Base-by-base conservation (phyloP, 2,329 filamentous ascomycete species). In the Alternaria gansuensis region DNA sequence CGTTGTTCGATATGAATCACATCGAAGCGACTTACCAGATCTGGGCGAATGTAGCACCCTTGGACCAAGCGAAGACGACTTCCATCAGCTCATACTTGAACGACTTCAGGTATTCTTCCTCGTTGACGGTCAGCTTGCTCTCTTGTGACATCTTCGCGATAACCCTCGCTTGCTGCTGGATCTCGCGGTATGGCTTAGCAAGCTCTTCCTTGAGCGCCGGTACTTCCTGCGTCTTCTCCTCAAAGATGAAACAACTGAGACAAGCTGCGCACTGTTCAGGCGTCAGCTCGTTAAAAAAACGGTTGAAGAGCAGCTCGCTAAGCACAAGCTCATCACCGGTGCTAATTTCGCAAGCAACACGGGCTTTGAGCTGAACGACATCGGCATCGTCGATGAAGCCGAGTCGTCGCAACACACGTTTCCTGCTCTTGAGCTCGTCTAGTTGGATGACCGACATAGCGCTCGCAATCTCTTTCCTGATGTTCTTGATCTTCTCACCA, bases 61-160 rank as follows among this genome's bases (percentile, higher is more conserved):
- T 90, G 5, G 92, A 90, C 95, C 95, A 99, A 5, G 90, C 86
- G 72, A 89, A 91, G 4, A 99, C 93, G 34, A 97, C 95, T 74
- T 97, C 94, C 94, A 99, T 98, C 50, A 99, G 83, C 81, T 98
- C 90, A 83, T 88, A 93, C 82, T 97, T 97, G 81, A 99, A 90
- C 50, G 88, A 89, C 69, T 91, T 84, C 23, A 95, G 86, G 72
- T 97, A 99, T 72, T 97, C 93, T 51, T 98, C 93, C 78, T 98
- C 94, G 68, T 97, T 95, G n/a, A 97, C 80, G 9, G 92, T 85
- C 41, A 99, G 83, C 81, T 99, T 99, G 78, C 92, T 95, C 80
- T 99, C 95, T 75, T 92, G 88, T 55, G 92, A 95, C 58, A 99
- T 90, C 82, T 97, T 97, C 65, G 94, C 95, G 60, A 99, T 89